Conservation (phyloP, 2,329 filamentous ascomycete species). For the Paraphaeosphaeria sporulosa region DNA sequence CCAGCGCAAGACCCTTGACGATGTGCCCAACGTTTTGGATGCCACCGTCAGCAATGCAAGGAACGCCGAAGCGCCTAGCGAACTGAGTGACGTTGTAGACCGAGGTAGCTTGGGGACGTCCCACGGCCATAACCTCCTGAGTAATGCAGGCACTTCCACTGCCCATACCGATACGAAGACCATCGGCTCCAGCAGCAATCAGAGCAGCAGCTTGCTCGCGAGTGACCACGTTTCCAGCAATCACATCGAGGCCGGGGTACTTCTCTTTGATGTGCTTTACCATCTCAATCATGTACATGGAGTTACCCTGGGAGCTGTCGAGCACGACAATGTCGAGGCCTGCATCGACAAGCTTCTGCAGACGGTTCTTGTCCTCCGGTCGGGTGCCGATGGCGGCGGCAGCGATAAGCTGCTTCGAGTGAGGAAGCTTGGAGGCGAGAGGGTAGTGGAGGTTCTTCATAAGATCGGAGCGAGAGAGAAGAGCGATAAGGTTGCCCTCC, state of each 20-base stretch:
- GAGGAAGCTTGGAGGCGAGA: conserved; percentile 91
- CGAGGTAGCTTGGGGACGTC: conserved; percentile 91
- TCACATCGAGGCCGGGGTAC: conserved; percentile 87
- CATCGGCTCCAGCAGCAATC: conserved; percentile 93
- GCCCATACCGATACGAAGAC: conserved; percentile 98
- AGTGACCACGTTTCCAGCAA: conserved; percentile 98
- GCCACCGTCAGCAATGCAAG: conserved; percentile 96
- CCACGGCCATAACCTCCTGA: conserved; percentile 99
- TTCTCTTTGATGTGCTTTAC: conserved; percentile 92
- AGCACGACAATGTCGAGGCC: conserved; percentile 94
- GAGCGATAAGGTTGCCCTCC: conserved; percentile 73
- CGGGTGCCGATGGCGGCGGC: conserved; percentile 95
- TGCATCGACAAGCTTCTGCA: conserved; percentile 89
- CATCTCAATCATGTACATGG: conserved; percentile 99
- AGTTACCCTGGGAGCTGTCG: conserved; percentile 97
- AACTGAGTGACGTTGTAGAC: conserved; percentile 91
- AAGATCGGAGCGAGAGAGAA: conserved; percentile 74
- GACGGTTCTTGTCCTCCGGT: conserved; percentile 86
- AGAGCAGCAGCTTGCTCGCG: conserved; percentile 92
- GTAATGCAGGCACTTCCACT: conserved; percentile 98
- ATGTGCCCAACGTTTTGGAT: conserved; percentile 99
- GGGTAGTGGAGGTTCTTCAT: conserved; percentile 99
- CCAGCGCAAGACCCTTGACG: conserved; percentile 95
- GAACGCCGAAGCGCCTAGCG: conserved; percentile 91
- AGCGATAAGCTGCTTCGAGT: conserved; percentile 97